These are phyloP conservation scores for Naumovozyma baii DNA, from an alignment of 805 yeast genomes.

Conservation along the genomic window DNA sequence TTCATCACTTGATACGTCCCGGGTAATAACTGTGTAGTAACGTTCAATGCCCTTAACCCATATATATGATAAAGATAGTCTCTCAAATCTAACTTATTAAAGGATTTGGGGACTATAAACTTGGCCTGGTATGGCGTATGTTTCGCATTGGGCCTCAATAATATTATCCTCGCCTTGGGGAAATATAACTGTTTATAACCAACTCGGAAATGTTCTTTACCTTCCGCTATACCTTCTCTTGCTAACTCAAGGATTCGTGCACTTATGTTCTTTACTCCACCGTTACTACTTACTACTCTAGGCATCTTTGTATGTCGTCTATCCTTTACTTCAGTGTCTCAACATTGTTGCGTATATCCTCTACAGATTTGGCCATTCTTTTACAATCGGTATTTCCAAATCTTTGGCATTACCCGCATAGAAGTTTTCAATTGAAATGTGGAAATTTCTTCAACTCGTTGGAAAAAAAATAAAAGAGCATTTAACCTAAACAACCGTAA, in stretches of 20 bases:
- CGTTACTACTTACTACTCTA: constrained; percentile 1
- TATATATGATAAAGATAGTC: constrained; percentile 87
- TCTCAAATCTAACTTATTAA: constrained; percentile 88
- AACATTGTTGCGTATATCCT: no score
- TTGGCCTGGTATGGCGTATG: constrained; percentile 96
- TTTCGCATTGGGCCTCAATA: constrained; percentile 87
- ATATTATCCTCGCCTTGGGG: constrained; percentile 74
- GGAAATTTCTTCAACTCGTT: no score
- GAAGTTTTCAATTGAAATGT: no score
- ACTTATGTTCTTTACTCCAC: constrained; percentile 6
- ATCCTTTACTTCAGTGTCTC: no score
- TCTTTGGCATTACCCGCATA: no score
- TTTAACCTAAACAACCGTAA: no score
- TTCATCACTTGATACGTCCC: constrained; percentile 56
- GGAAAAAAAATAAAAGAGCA: no score
- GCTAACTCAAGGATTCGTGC: constrained; percentile 28
- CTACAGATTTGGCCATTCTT: no score
- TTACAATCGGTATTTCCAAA: no score
- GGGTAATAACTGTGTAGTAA: constrained; percentile 77
- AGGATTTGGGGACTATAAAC: constrained; percentile 85
- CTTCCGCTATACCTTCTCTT: constrained; percentile 46
- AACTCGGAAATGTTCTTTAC: constrained; percentile 68
- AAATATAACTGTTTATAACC: constrained; percentile 73
- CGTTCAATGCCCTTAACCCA: constrained; percentile 79
- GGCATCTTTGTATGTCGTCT: constrained; percentile 2